Base-by-base conservation (phyloP, 2,329 filamentous ascomycete species). In the Pyrenophora tritici-repentis region DNA sequence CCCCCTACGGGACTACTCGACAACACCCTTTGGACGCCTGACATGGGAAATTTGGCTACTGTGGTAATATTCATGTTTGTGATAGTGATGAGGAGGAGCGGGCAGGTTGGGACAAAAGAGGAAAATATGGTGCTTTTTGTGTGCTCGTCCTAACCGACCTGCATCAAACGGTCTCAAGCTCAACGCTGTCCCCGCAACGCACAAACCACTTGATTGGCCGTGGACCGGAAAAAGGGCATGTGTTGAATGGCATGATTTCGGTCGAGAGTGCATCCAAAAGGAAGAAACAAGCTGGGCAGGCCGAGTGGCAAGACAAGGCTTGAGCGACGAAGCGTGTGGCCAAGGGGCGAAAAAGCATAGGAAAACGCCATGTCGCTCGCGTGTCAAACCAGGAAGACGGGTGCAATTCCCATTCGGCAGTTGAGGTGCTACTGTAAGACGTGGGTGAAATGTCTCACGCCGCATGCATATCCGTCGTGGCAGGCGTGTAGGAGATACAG, bases 381-480 rank as follows among this genome's bases (percentile, higher is more conserved):
- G 47, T 61, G 47, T 53, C 51, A 52, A 57, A 53, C 59, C 53
- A 58, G 42, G 49, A 47, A 47, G 45, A 42, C 52, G 62, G 62
- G 38, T 51, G 49, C 18, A 14, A 9, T 46, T 49, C 51, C 53
- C 38, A 62, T 64, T 61, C 51, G 61, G 34, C 50, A 44, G 34
- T 20, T n/a, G 34, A 20, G 6, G 14, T n/a, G n/a, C n/a, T n/a
- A n/a, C n/a, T n/a, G n/a, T n/a, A n/a, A n/a, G n/a, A n/a, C n/a
- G n/a, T n/a, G n/a, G n/a, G n/a, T 37, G 42, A 46, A 33, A 51
- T 42, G 41, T 32, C 13, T 33, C 31, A 49, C 36, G 26, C 26
- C 14, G 18, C 29, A 13, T 47, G 48, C 45, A 44, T 37, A 37
- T 35, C 44, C 17, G 42, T 32, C 24, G 46, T 41, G 37, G 41